These are phyloP conservation scores for Gossypium schwendimanii DNA, from an alignment of 441 rosid genomes.

Conservation along the genomic window DNA sequence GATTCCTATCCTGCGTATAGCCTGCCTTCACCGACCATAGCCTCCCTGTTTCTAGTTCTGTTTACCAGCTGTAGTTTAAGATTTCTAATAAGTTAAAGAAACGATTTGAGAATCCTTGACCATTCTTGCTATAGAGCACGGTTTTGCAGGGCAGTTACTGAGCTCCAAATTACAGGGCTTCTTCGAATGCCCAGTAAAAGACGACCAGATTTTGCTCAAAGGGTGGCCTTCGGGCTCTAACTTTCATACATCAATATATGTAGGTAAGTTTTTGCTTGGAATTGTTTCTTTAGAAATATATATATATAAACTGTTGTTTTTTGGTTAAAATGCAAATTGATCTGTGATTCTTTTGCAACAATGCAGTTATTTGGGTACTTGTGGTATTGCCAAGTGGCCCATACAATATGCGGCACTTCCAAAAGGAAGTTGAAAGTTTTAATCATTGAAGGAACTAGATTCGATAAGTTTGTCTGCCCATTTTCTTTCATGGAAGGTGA, in stretches of 20 bases:
- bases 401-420: too few relatives aligned
- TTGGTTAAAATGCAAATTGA: not conserved
- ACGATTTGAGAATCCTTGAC: conserved; percentile 39
- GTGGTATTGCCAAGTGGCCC: too few relatives aligned
- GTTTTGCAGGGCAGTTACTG: conserved; percentile 77
- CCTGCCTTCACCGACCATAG: not conserved
- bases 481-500: too few relatives aligned
- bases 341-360: not conserved
- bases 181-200: conserved; percentile 82
- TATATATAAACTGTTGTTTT: not conserved
- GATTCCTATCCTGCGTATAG: not conserved
- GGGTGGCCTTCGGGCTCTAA: conserved; percentile 79
- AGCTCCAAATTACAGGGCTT: conserved; percentile 89
- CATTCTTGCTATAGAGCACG: conserved; percentile 51
- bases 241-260: not conserved
- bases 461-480: too few relatives aligned
- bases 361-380: not conserved
- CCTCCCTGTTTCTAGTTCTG: not conserved
- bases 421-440: too few relatives aligned
- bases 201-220: conserved; percentile 75
- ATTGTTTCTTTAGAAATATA: not conserved
- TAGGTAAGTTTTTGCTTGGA: not conserved
- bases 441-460: too few relatives aligned
- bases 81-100: not conserved
- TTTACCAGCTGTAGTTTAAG: not conserved